These are phyloP conservation scores for Chlorociboria aeruginascens DNA, from an alignment of 495 filamentous ascomycete species.

Conservation along the genomic window DNA sequence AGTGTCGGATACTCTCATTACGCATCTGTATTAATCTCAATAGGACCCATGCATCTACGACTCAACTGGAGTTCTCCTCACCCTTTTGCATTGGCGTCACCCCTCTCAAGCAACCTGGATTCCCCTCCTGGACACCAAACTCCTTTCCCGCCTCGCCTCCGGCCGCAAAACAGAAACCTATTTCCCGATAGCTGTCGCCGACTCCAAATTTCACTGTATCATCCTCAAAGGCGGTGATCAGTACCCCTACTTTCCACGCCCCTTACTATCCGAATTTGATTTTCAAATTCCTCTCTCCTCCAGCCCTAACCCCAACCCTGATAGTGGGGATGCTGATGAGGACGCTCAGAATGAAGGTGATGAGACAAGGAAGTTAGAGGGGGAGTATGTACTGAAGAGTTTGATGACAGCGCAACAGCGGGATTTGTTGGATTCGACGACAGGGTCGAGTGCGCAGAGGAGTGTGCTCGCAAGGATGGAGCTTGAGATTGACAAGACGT, in stretches of 20 bases:
- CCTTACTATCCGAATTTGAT: slow-evolving; percentile 85
- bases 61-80: slow-evolving; percentile 71
- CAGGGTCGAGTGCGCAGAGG: slow-evolving; percentile 46
- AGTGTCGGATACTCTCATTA: slow-evolving; percentile 17
- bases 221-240: slow-evolving; percentile 92
- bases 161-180: slow-evolving; percentile 84
- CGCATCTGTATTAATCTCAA: slow-evolving; percentile 13
- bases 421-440: slow-evolving; percentile 55
- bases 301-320: slow-evolving; percentile 20
- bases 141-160: slow-evolving; percentile 64
- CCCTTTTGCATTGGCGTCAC: slow-evolving; percentile 81
- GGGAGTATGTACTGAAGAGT: slow-evolving; percentile 65
- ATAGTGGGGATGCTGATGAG: slow-evolving; percentile 19
- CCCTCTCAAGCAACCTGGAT: slow-evolving; percentile 82
- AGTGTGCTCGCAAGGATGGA: slow-evolving; percentile 56
- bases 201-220: slow-evolving; percentile 93
- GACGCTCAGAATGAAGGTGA: slow-evolving; percentile 26
- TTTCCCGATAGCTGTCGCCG: slow-evolving; percentile 89
- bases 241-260: slow-evolving; percentile 90
- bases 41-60: slow-evolving; percentile 90
- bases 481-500: slow-evolving; percentile 70
- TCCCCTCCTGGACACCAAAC: slow-evolving; percentile 78
- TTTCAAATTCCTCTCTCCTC: slow-evolving; percentile 73
- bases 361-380: slow-evolving; percentile 44
- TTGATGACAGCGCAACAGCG: slow-evolving; percentile 56